Evolutionary conservation across 2,329 filamentous ascomycete species (phyloP).

Genomic region (Malbranchea zuffiana): DNA sequence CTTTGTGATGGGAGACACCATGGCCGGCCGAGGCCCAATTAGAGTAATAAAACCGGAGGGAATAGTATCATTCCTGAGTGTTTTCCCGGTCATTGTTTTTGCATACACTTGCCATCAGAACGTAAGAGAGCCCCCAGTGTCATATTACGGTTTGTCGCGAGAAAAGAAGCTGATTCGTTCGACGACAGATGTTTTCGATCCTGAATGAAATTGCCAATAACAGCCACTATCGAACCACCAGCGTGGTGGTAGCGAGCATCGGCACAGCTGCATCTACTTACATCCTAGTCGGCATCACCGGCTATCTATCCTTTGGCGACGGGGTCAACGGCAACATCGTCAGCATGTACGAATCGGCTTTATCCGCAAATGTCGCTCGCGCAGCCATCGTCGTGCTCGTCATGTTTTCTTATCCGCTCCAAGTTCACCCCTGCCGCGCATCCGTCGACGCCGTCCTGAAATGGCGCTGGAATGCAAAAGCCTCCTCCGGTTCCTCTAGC

Average conservation of each 20-base stretch:
- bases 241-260: constrained; percentile 72
- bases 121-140: constrained; percentile 40
- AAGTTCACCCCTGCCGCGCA: constrained; percentile 93
- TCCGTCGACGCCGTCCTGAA: constrained; percentile 87
- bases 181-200: constrained; percentile 84
- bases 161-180: too few species aligned
- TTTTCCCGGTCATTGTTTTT: constrained; percentile 90
- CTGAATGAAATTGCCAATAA: constrained; percentile 87
- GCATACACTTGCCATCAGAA: constrained; percentile 99
- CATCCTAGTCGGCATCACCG: constrained; percentile 82
- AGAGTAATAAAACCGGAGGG: constrained; percentile 70
- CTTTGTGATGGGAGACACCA: constrained; percentile 66
- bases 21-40: constrained; percentile 62
- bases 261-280: constrained; percentile 82
- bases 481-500: constrained; percentile 29
- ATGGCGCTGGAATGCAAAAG: constrained; percentile 56
- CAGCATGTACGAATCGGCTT: constrained; percentile 69
- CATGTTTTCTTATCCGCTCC: constrained; percentile 89
- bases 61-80: constrained; percentile 65
- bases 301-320: constrained; percentile 91
- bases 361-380: constrained; percentile 82
- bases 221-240: constrained; percentile 64
- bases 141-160: too few species aligned
- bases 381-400: constrained; percentile 92
- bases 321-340: constrained; percentile 86